Evolutionary conservation across 441 rosid genomes (phyloP), one percentile per base, ranked within the genome.

Genomic region (Geranium incanum): DNA sequence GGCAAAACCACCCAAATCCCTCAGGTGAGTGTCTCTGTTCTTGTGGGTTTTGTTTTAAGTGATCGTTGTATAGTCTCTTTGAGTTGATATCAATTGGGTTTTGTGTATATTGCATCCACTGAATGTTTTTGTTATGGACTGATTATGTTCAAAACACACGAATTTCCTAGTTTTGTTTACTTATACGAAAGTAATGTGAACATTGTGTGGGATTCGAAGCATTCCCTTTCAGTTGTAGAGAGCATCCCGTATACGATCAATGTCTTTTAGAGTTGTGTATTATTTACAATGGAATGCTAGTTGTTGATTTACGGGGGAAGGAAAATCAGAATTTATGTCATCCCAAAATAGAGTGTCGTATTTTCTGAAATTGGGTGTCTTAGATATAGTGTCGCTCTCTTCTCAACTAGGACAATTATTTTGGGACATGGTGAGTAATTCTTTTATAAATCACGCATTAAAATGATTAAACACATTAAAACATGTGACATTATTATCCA

Each of bases 1-100:
- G 99, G 99, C 62, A 95, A 92, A 83, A 95, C 99, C 72, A 95
- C 98, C 4, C 98, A 89, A 78, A 92, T 92, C 73, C 96, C 98
- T 66, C 99, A 95, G 97, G 98, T 95, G 74, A 72, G 38, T 76
- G 48, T 36, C 37, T n/a, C 23, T 33, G 13, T 41, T 37, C 15
- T n/a, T 19, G 52, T 18, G 16, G 70, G 23, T 18, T 38, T 67
- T 21, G 70, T 41, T 28, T 66, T 21, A 21, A 62, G 66, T 62
- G 9, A 23, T 11, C 36, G 28, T 62, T 62, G 66, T 50, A 18
- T 50, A 12, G 50, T 43, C 13, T 8, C 9, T 43, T 43, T 50
- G 57, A 50, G 57, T 50, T 50, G 3, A 50, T 50, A 13, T 50
- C 18, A 50, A 13, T 13, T 57, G 63, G 63, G 23, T 57, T 63